Evolutionary conservation across 768 basidiomycete genomes (phyloP), one percentile per base, ranked within the genome.

Genomic region (Coprinopsis strossmayeri): DNA sequence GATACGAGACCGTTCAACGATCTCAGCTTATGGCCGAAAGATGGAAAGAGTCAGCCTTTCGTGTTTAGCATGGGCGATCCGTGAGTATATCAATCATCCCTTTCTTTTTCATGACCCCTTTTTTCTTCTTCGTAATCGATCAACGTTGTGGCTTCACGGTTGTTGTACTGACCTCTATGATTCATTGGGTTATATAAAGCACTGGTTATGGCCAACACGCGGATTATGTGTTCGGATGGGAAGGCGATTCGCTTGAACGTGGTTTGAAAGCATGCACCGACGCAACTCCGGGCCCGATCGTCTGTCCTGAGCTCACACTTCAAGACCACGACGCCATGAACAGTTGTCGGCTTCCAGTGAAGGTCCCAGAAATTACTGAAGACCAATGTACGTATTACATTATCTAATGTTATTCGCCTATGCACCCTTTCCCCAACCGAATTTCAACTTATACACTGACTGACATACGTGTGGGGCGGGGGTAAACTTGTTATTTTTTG

Each of bases 31-130:
- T 51, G 50, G 50, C 43, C 50, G 3, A 38, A 38, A 13, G 49
- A 50, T 32, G 52, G 52, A 4, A 49, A n/a, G n/a, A n/a, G 26
- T 9, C 53, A 53, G 24, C 53, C 53, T 5, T 50, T 53, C 30
- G 45, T 53, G 13, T 50, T 50, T 24, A 53, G 51, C 20, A 55
- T 55, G 54, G 54, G 54, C 27, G 54, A 55, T 38, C 53, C 53
- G 53, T 53, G 38, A 43, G 48, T 34, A 5, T n/a, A n/a, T n/a
- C n/a, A n/a, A n/a, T n/a, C n/a, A n/a, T n/a, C n/a, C n/a, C n/a
- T n/a, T n/a, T n/a, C n/a, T n/a, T n/a, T n/a, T n/a, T n/a, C n/a
- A n/a, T n/a, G n/a, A n/a, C n/a, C n/a, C n/a, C n/a, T n/a, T n/a
- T n/a, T n/a, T n/a, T n/a, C n/a, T n/a, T n/a, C n/a, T n/a, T n/a